Evolutionary conservation across 2,329 filamentous ascomycete species (phyloP).

Genomic region (Paramyrothecium roridum): DNA sequence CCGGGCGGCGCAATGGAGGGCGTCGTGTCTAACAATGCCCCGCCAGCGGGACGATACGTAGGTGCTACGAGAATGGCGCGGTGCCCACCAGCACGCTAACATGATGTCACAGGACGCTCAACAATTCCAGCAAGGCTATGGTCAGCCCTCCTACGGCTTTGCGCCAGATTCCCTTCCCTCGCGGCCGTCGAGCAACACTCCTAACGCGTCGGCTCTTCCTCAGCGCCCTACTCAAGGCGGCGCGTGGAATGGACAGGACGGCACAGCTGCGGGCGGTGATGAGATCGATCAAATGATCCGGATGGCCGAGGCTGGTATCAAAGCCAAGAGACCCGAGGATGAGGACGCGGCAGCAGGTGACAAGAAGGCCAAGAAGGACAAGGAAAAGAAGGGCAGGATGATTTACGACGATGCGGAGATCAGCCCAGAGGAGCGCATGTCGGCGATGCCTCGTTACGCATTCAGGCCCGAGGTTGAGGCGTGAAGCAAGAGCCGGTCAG

Average conservation of each 20-base stretch:
- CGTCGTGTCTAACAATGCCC: constrained; percentile 33
- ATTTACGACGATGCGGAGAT: constrained; percentile 77
- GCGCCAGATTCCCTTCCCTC: constrained; percentile 41
- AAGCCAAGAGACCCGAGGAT: constrained; percentile 35
- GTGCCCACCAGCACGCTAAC: constrained; percentile 13
- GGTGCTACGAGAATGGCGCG: not conserved
- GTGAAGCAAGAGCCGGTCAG: not conserved
- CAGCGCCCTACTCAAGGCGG: constrained; percentile 37
- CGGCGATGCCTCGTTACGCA: constrained; percentile 71
- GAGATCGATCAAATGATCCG: constrained; percentile 65
- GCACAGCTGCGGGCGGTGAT: constrained; percentile 39
- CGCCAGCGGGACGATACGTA: constrained; percentile 53
- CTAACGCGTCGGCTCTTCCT: constrained; percentile 38
- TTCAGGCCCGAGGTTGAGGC: constrained; percentile 33
- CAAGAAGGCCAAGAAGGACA: constrained; percentile 66
- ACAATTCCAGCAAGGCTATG: constrained; percentile 14
- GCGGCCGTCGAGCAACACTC: constrained; percentile 38
- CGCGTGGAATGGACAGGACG: constrained; percentile 17
- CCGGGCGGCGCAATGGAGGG: constrained; percentile 40
- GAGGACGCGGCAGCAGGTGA: constrained; percentile 41
- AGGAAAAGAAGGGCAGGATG: constrained; percentile 67
- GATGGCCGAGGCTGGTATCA: constrained; percentile 61
- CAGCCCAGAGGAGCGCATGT: constrained; percentile 90
- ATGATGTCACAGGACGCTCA: constrained; percentile 26
- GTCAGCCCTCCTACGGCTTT: constrained; percentile 26